Evolutionary conservation across 805 yeast species (phyloP).

Genomic region (Candida peoriensis): DNA sequence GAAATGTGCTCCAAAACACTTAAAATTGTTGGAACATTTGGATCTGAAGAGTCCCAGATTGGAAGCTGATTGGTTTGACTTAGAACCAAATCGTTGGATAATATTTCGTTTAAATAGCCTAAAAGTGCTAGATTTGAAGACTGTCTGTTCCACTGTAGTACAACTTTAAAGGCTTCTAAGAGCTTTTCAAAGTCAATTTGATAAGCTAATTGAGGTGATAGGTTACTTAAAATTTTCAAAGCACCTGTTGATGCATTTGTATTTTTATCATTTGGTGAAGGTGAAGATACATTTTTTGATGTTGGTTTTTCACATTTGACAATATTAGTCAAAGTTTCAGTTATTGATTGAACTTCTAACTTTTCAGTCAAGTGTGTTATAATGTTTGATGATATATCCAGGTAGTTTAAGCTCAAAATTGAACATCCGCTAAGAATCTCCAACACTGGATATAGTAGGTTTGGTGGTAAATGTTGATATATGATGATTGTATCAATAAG

Average conservation of each 20-base stretch:
- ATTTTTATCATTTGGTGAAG: constrained; percentile 12
- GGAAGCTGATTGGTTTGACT: constrained; percentile 32
- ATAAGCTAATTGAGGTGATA: constrained; percentile 24
- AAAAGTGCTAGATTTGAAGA: constrained; percentile 37
- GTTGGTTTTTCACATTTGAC: constrained; percentile 11
- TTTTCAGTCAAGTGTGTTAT: constrained; percentile 30
- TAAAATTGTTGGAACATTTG: constrained; percentile 16
- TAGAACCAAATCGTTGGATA: constrained; percentile 27
- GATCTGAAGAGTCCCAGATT: constrained; percentile 30
- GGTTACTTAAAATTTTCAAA: constrained; percentile 30
- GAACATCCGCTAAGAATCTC: constrained; percentile 43
- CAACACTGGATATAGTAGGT: constrained; percentile 32
- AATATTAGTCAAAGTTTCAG: constrained; percentile 14
- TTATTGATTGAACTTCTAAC: constrained; percentile 10
- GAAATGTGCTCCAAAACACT: constrained; percentile 17
- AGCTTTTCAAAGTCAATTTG: constrained; percentile 27
- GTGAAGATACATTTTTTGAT: background rate
- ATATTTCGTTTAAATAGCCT: constrained; percentile 33
- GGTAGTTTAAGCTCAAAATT: constrained; percentile 31
- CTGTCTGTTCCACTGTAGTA: constrained; percentile 32
- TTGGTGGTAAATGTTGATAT: constrained; percentile 42
- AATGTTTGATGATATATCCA: constrained; percentile 33
- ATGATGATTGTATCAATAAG: constrained; percentile 39
- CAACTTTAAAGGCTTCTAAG: constrained; percentile 28
- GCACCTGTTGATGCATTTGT: constrained; percentile 36